phyloP scores from a whole-genome alignment of 441 rosid species.

The Codiaeum variegatum region DNA sequence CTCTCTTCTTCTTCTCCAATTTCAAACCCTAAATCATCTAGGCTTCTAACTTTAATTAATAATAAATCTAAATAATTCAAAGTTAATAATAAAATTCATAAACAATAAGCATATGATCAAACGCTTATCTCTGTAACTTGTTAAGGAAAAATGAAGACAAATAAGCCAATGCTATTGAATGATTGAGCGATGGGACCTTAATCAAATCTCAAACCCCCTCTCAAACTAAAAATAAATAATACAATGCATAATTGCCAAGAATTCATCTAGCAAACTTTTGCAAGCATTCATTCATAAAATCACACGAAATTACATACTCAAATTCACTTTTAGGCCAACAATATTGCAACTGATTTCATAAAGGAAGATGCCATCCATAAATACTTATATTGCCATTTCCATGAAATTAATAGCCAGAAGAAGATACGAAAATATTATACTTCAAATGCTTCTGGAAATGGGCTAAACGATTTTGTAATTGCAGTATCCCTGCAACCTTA shows the following conservation, averaged over 20 bases:
- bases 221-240: constrained; percentile 22
- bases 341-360: constrained; percentile 1
- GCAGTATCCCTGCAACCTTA: constrained; percentile 57
- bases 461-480: constrained; percentile 49
- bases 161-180: constrained; percentile 4
- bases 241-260: constrained; percentile 14
- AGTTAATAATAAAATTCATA: no score
- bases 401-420: constrained; percentile 34
- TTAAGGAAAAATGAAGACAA: constrained; percentile 3
- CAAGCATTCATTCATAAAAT: constrained; percentile 2
- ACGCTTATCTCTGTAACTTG: constrained; percentile 16
- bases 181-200: background rate
- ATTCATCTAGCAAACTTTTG: constrained; percentile 21
- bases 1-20: no score
- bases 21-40: no score
- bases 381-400: constrained; percentile 9
- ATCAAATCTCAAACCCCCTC: constrained; percentile 19
- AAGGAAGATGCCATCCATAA: background rate
- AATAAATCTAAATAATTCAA: no score
- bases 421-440: constrained; percentile 52
- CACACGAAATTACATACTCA: constrained; percentile 15
- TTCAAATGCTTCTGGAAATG: constrained; percentile 55
- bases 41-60: no score
- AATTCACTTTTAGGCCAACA: constrained; percentile 13
- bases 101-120: constrained; percentile 23